Conservation (phyloP, 1,139 yeast genomes). For the Pichia sp. region DNA sequence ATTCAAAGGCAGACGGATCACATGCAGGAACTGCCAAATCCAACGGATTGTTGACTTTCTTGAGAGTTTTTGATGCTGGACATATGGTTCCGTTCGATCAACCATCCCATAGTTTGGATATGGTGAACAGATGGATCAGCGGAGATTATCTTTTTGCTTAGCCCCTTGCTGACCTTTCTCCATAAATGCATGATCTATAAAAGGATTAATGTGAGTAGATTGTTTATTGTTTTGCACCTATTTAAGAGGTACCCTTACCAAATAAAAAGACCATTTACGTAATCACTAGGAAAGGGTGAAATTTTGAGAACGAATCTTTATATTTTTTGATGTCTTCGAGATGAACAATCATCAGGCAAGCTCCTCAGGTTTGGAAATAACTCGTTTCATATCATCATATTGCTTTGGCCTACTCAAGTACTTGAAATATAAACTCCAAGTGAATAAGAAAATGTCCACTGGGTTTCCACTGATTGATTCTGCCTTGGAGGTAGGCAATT, state of each 20-base stretch:
- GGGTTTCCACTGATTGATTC: conserved; percentile 19
- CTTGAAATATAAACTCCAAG: too few species aligned
- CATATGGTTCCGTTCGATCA: conserved; percentile 82
- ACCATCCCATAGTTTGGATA: conserved; percentile 66
- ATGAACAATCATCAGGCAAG: background rate
- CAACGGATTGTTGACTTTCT: conserved; percentile 51
- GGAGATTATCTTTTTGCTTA: conserved; percentile 38
- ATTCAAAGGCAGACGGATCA: conserved; percentile 35
- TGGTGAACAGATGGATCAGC: conserved; percentile 74
- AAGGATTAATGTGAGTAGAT: background rate
- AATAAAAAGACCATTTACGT: background rate
- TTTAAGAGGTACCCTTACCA: too few species aligned
- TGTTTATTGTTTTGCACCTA: background rate
- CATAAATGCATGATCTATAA: background rate
- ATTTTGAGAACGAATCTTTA: background rate
- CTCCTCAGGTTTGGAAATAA: too few species aligned
- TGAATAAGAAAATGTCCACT: conserved; percentile 5
- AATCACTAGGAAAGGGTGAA: background rate
- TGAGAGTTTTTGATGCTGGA: conserved; percentile 63
- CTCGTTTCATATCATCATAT: too few species aligned
- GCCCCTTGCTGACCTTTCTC: background rate
- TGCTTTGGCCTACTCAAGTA: too few species aligned
- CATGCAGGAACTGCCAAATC: conserved; percentile 58
- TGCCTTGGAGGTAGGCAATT: conserved; percentile 54
- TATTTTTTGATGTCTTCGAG: background rate